Percentiles rank a stretch among this genome's conserved stretches.
Conservation (phyloP, 108 stramenopile species). For the Nitzschia sp. region DNA sequence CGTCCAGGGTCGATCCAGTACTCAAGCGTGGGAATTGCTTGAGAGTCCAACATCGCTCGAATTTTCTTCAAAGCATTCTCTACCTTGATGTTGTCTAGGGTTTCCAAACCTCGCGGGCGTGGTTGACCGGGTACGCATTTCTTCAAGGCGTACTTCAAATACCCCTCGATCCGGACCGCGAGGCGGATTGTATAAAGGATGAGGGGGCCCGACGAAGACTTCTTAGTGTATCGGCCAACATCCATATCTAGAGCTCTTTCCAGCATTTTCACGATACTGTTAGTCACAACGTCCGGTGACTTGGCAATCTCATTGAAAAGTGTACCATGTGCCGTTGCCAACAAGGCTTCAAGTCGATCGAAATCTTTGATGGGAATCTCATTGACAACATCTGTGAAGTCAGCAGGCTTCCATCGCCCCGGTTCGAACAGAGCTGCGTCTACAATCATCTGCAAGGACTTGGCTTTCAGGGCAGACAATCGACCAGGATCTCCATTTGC, state of each 20-base stretch:
- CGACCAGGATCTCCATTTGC: conserved; percentile 90
- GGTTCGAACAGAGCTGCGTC: conserved; percentile 96
- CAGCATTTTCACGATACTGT: conserved; percentile 85
- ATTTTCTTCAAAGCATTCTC: conserved; percentile 76
- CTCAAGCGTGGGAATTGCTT: conserved; percentile 92
- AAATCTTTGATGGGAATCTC: conserved; percentile 80
- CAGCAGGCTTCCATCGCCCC: conserved; percentile 85
- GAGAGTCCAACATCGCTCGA: conserved; percentile 73
- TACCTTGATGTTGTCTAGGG: conserved; percentile 77
- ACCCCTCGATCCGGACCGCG: conserved; percentile 91
- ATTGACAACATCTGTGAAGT: conserved; percentile 68
- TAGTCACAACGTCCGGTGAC: conserved; percentile 83
- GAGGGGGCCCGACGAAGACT: conserved; percentile 83
- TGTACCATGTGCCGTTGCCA: conserved; percentile 89
- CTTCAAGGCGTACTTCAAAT: conserved; percentile 84
- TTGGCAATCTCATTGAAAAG: conserved; percentile 95
- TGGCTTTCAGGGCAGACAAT: conserved; percentile 82
- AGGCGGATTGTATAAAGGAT: conserved; percentile 95
- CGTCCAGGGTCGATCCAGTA: conserved; percentile 93
- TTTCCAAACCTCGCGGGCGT: conserved; percentile 80
- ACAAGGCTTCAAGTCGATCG: conserved; percentile 68
- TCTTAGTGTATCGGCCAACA: conserved; percentile 82
- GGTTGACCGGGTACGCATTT: conserved; percentile 79
- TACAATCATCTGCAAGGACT: conserved; percentile 90
- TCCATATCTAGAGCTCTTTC: conserved; percentile 95